Base-by-base conservation (phyloP, 1,284 basidiomycete species). In the Phellopilus nigrolimitatus region DNA sequence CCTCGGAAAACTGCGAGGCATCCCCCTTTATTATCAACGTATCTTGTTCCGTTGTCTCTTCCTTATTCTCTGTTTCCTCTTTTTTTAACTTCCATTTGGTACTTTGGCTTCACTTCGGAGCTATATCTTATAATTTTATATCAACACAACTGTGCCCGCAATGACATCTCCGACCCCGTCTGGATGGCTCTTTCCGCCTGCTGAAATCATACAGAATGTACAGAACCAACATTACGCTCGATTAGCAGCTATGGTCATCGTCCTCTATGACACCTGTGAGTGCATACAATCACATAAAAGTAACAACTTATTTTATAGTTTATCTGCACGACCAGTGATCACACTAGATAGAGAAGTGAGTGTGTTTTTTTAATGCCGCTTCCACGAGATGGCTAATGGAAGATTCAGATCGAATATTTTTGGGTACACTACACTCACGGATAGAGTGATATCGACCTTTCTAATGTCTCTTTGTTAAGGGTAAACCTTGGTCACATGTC, bases 271-370 rank as follows among this genome's bases (percentile, higher is more conserved):
- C 36, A 15, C 33, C 4, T 31, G 45, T 47, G 8, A 34, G 45
- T 47, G 9, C 12, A 24, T 19, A 6, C 19, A 28, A n/a, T 41
- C 17, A 22, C 10, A 21, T 37, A 3, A 12, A 28, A 19, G n/a
- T n/a, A n/a, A n/a, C n/a, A n/a, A n/a, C n/a, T n/a, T 28, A 22
- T 15, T 22, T n/a, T 10, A 4, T 5, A 24, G 3, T 22, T 42
- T 17, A 5, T 37, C 13, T 15, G 7, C 7, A 36, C 22, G 13
- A 4, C 4, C 24, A 47, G 45, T 37, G 3, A 37, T 47, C 4
- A 47, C 45, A 36, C 28, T 47, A 17, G 45, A 47, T 8, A 36
- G 45, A 37, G 45, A 47, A 25, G 45, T 38, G 15, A 37, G 45
- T 36, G n/a, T n/a, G n/a, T n/a, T n/a, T n/a, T 13, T 37, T 9